phyloP scores from a whole-genome alignment of 2,329 filamentous ascomycete genomes.

The Dactylellina haptotyla region DNA sequence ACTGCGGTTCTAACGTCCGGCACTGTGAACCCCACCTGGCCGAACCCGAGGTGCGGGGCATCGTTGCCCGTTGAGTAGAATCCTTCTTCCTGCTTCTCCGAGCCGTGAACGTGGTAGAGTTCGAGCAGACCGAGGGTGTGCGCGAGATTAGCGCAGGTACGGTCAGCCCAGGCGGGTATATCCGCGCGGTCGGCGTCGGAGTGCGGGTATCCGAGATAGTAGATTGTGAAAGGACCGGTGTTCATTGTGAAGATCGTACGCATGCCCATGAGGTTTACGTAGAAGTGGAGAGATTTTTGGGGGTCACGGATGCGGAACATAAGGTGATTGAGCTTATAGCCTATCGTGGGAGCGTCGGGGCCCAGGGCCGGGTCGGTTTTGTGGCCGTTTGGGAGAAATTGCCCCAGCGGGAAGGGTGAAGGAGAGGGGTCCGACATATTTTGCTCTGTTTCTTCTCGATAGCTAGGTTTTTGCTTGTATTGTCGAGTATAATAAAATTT shows the following conservation, averaged over 20 bases:
- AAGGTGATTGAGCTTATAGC: slow-evolving; percentile 58
- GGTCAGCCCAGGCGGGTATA: slow-evolving; percentile 29
- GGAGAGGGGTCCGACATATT: not conserved
- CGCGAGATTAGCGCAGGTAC: slow-evolving; percentile 23
- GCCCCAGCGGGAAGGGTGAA: slow-evolving; percentile 17
- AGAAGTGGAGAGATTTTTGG: slow-evolving; percentile 58
- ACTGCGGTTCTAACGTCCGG: slow-evolving; percentile 59
- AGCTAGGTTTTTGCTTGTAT: not conserved
- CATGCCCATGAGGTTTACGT: slow-evolving; percentile 60
- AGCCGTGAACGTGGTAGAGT: slow-evolving; percentile 59
- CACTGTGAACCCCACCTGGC: slow-evolving; percentile 61
- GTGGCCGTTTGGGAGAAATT: slow-evolving; percentile 38
- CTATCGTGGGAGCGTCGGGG: slow-evolving; percentile 10
- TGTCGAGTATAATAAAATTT: no score
- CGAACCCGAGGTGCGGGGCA: slow-evolving; percentile 59
- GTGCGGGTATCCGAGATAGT: slow-evolving; percentile 59
- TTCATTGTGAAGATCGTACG: slow-evolving; percentile 61
- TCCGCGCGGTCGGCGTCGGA: slow-evolving; percentile 12
- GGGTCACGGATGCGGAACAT: slow-evolving; percentile 60
- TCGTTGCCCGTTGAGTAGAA: slow-evolving; percentile 59
- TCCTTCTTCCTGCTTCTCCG: slow-evolving; percentile 35
- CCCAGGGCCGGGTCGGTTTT: slow-evolving; percentile 32
- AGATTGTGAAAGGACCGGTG: slow-evolving; percentile 60
- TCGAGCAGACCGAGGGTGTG: slow-evolving; percentile 58
- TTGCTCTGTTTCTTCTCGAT: not conserved